Evolutionary conservation across 2,329 filamentous ascomycete genomes (phyloP).

Genomic region (Talaromyces sp.): DNA sequence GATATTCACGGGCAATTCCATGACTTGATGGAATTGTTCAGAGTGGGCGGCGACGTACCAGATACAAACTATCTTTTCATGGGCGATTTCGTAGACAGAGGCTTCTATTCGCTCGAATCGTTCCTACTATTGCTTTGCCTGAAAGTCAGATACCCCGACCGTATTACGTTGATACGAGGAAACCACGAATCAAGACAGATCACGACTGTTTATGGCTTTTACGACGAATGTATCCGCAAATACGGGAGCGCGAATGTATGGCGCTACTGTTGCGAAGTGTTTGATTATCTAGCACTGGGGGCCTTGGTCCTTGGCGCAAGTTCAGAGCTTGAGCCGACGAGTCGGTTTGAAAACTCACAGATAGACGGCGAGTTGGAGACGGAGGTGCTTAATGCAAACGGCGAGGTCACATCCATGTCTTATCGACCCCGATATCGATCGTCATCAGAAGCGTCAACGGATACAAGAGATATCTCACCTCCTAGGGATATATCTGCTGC

Average conservation of each 20-base stretch:
- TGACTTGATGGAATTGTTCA: conserved; percentile 93
- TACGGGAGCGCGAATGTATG: conserved; percentile 96
- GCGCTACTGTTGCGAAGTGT: conserved; percentile 95
- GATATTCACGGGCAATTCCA: conserved; percentile 97
- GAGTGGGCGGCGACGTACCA: conserved; percentile 86
- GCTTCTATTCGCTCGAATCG: conserved; percentile 96
- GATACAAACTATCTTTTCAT: conserved; percentile 98
- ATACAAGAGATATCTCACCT: conserved; percentile 35
- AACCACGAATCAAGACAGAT: conserved; percentile 97
- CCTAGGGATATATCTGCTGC: conserved; percentile 41
- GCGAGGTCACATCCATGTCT: conserved; percentile 63
- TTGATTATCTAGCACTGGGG: conserved; percentile 89
- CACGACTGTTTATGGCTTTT: conserved; percentile 96
- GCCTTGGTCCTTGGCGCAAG: conserved; percentile 84
- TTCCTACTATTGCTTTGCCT: conserved; percentile 92
- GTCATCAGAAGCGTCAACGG: conserved; percentile 31
- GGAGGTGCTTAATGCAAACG: conserved; percentile 82
- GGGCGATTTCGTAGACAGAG: conserved; percentile 97
- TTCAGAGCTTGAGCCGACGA: conserved; percentile 58
- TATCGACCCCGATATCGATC: conserved; percentile 31
- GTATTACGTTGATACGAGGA: conserved; percentile 91
- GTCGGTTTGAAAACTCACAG: conserved; percentile 44
- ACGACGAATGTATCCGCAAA: conserved; percentile 93
- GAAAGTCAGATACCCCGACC: conserved; percentile 94
- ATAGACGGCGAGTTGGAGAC: conserved; percentile 77